These are phyloP conservation scores for Phaeodactylum tricornutum DNA, from an alignment of 108 stramenopile species.

Conservation along the genomic window DNA sequence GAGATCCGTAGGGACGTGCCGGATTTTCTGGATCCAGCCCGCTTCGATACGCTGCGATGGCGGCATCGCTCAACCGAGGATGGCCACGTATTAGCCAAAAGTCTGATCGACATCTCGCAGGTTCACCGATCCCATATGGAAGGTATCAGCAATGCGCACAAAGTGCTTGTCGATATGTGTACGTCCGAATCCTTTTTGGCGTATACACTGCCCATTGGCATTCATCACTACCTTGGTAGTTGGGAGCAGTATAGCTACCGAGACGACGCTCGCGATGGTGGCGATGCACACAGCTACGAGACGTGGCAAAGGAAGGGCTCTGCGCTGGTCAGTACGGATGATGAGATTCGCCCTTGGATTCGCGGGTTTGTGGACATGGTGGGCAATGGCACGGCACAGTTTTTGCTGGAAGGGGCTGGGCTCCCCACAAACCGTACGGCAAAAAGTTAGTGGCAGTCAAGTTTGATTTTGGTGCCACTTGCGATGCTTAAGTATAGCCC, in stretches of 20 bases:
- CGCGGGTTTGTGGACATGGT: constrained; percentile 16
- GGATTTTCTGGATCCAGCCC: background rate
- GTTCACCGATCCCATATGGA: no score
- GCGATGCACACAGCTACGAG: no score
- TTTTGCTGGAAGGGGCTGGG: constrained; percentile 21
- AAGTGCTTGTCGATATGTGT: no score
- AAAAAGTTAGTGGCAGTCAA: no score
- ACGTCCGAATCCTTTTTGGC: no score
- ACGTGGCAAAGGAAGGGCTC: background rate
- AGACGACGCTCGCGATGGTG: no score
- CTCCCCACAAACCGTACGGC: background rate
- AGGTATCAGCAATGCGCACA: no score
- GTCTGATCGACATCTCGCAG: no score
- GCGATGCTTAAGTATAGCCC: no score
- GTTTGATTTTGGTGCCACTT: no score
- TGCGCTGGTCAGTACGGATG: background rate
- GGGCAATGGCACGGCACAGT: background rate
- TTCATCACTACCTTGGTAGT: constrained; percentile 20
- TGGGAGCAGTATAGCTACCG: constrained; percentile 5
- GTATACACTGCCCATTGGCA: background rate
- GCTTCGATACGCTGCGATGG: constrained; percentile 10
- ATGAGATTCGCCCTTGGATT: constrained; percentile 43
- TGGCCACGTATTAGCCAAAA: no score
- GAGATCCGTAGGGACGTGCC: background rate
- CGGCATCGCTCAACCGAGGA: no score